Conservation (phyloP, 2,329 filamentous ascomycete genomes). For the Calonectria leucothoes region DNA sequence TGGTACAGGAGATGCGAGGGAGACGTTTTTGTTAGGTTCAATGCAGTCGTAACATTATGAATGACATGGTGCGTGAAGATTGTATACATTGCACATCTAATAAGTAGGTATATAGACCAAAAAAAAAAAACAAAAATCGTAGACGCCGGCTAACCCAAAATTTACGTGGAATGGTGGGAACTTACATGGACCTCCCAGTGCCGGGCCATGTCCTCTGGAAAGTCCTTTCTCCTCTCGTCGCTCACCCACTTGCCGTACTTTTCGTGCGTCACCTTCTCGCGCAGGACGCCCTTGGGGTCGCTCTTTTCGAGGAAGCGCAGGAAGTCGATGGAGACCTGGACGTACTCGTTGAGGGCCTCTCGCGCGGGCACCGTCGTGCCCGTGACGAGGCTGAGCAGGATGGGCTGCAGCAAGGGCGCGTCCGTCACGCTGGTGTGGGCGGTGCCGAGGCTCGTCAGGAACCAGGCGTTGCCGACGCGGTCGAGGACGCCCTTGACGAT, state of each 20-base stretch:
- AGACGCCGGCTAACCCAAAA: conserved; percentile 20
- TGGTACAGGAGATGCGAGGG: background rate
- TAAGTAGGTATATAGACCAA: conserved; percentile 17
- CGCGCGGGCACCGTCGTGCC: conserved; percentile 68
- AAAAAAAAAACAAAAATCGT: conserved; percentile 12
- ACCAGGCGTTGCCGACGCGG: conserved; percentile 61
- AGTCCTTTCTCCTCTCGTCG: conserved; percentile 44
- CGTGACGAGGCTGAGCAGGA: conserved; percentile 70
- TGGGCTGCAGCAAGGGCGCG: conserved; percentile 72
- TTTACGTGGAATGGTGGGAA: conserved; percentile 32
- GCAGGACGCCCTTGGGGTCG: conserved; percentile 59
- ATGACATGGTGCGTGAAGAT: background rate
- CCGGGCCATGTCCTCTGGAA: conserved; percentile 47
- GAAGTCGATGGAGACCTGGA: conserved; percentile 68
- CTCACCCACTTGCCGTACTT: conserved; percentile 55
- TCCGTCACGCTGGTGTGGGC: conserved; percentile 75
- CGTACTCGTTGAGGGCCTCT: conserved; percentile 70
- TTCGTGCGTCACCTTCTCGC: conserved; percentile 59
- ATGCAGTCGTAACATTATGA: background rate
- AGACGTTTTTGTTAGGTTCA: background rate
- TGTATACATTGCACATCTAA: conserved; percentile 23
- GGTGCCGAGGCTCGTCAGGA: conserved; percentile 65
- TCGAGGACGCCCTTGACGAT: conserved; percentile 61
- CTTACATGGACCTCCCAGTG: conserved; percentile 59
- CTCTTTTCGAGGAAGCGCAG: conserved; percentile 59